Evolutionary conservation across 2,329 filamentous ascomycete genomes (phyloP).

Genomic region (Alternaria postmessia): DNA sequence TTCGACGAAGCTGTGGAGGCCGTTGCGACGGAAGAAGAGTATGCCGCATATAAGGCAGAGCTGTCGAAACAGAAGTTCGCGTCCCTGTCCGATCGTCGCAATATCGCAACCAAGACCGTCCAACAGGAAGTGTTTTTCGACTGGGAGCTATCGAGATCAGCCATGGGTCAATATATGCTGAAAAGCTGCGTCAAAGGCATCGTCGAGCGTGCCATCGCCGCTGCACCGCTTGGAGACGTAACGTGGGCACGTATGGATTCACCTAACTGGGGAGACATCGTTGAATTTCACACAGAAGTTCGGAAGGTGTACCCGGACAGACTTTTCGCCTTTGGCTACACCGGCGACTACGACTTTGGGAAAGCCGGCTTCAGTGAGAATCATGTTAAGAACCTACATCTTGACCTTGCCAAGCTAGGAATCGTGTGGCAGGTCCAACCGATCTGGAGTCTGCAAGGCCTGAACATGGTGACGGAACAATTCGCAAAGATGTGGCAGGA

Average conservation of each 20-base stretch:
- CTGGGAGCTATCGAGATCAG: slow-evolving; percentile 49
- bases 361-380: slow-evolving; percentile 47
- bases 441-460: slow-evolving; percentile 50
- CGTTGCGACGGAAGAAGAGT: neutral
- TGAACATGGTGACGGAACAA: slow-evolving; percentile 47
- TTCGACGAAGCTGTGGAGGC: slow-evolving; percentile 49
- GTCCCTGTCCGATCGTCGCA: neutral
- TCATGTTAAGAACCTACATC: slow-evolving; percentile 42
- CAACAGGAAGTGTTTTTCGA: slow-evolving; percentile 34
- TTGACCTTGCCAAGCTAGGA: slow-evolving; percentile 50
- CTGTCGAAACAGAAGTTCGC: neutral
- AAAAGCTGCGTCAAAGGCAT: slow-evolving; percentile 43
- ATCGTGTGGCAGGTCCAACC: slow-evolving; percentile 56
- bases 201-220: slow-evolving; percentile 46
- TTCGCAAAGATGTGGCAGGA: slow-evolving; percentile 47
- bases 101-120: slow-evolving; percentile 9
- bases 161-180: slow-evolving; percentile 50
- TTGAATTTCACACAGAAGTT: slow-evolving; percentile 49
- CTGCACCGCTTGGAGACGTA: slow-evolving; percentile 50
- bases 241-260: slow-evolving; percentile 50
- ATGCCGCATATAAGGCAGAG: neutral
- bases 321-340: slow-evolving; percentile 53
- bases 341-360: slow-evolving; percentile 48
- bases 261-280: slow-evolving; percentile 49
- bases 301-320: slow-evolving; percentile 48